Conservation (phyloP, 352 stramenopile genomes). For the Phytopythium montanum region DNA sequence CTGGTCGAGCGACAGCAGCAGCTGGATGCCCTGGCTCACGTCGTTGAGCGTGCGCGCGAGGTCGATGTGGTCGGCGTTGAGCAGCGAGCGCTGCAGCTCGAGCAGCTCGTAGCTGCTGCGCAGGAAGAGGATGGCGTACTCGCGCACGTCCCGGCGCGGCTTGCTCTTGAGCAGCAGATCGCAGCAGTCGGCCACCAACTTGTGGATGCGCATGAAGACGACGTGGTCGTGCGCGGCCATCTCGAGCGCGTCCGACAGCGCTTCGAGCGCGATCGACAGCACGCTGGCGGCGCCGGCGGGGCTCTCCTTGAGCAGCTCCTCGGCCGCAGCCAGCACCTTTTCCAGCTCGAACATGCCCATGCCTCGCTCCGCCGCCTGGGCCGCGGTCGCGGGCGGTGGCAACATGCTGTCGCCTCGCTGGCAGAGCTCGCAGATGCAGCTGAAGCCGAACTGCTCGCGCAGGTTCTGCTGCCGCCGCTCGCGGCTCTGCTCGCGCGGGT, state of each 20-base stretch:
- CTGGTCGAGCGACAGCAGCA: constrained; percentile 85
- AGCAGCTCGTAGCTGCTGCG: constrained; percentile 85
- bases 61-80: constrained; percentile 90
- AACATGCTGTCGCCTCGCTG: constrained; percentile 66
- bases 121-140: constrained; percentile 87
- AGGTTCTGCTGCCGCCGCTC: constrained; percentile 76
- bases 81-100: constrained; percentile 77
- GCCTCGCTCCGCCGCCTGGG: constrained; percentile 9
- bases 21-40: constrained; percentile 88
- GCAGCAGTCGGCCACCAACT: constrained; percentile 89
- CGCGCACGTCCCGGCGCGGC: constrained; percentile 58
- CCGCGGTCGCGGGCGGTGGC: constrained; percentile 22
- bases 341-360: constrained; percentile 58
- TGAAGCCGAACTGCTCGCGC: constrained; percentile 91
- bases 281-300: constrained; percentile 38
- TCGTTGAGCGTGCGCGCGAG: constrained; percentile 90
- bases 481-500: constrained; percentile 87
- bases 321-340: constrained; percentile 46
- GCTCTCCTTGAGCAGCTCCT: constrained; percentile 59
- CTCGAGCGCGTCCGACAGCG: constrained; percentile 78
- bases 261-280: constrained; percentile 69
- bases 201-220: constrained; percentile 89
- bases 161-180: constrained; percentile 74
- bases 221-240: constrained; percentile 83
- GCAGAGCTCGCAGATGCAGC: constrained; percentile 67